Evolutionary conservation across 2,329 filamentous ascomycete species (phyloP).

Genomic region (Fusarium sp.): DNA sequence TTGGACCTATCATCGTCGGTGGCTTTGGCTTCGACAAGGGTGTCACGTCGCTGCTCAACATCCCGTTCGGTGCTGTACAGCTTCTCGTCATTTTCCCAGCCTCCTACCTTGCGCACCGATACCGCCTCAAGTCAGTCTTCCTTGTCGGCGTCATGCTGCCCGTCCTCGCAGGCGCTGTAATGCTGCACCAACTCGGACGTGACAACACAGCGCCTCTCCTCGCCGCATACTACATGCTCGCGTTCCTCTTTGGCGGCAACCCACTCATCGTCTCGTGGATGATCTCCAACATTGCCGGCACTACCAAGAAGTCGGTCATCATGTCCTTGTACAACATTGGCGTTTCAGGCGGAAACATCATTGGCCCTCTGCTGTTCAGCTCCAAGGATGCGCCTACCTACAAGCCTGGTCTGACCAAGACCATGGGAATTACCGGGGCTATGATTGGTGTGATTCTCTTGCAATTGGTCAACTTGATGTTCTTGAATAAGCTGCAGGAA

Average conservation of each 20-base stretch:
- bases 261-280: slow-evolving; percentile 77
- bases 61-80: slow-evolving; percentile 75
- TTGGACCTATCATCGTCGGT: slow-evolving; percentile 72
- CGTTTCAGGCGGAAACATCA: slow-evolving; percentile 73
- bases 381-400: slow-evolving; percentile 70
- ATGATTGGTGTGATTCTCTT: slow-evolving; percentile 66
- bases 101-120: slow-evolving; percentile 69
- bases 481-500: slow-evolving; percentile 70
- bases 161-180: slow-evolving; percentile 70
- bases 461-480: slow-evolving; percentile 67
- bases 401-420: slow-evolving; percentile 67
- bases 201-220: slow-evolving; percentile 61
- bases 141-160: slow-evolving; percentile 68
- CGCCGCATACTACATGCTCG: slow-evolving; percentile 73
- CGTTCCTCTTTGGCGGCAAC: slow-evolving; percentile 75
- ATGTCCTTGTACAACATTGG: slow-evolving; percentile 75
- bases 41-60: slow-evolving; percentile 71
- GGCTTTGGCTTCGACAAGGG: slow-evolving; percentile 72
- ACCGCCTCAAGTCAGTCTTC: slow-evolving; percentile 68
- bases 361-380: slow-evolving; percentile 74
- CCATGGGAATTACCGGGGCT: slow-evolving; percentile 67
- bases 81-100: slow-evolving; percentile 69
- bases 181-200: slow-evolving; percentile 67
- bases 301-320: slow-evolving; percentile 74
- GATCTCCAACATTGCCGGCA: slow-evolving; percentile 75